phyloP scores from a whole-genome alignment of 257 asterid species.

The Primulina huaijiensis region DNA sequence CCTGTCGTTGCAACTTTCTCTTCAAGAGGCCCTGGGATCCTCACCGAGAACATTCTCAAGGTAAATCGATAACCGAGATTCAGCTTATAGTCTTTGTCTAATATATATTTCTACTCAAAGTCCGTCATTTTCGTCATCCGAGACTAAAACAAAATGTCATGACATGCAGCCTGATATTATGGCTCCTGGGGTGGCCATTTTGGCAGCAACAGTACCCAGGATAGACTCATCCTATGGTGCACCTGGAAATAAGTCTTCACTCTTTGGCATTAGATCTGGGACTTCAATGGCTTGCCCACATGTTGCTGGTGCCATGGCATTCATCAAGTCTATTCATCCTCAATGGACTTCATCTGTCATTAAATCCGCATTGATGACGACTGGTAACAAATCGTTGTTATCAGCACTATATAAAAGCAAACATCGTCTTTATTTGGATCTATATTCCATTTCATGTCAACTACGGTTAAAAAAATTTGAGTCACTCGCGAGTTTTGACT shows the following conservation, averaged over 20 bases:
- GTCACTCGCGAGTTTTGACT: too few species aligned
- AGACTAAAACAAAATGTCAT: neutral
- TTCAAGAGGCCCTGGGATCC: slow-evolving; percentile 65
- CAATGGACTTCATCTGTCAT: slow-evolving; percentile 59
- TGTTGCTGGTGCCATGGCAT: slow-evolving; percentile 66
- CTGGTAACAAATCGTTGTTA: slow-evolving; percentile 32
- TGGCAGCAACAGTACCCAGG: slow-evolving; percentile 50
- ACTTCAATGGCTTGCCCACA: slow-evolving; percentile 94
- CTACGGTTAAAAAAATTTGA: too few species aligned
- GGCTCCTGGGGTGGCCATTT: slow-evolving; percentile 76
- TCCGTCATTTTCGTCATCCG: neutral
- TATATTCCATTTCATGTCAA: too few species aligned
- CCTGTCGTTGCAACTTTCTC: slow-evolving; percentile 70
- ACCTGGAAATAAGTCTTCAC: slow-evolving; percentile 42
- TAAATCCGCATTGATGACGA: slow-evolving; percentile 75
- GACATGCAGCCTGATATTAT: slow-evolving; percentile 63
- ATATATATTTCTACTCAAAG: neutral
- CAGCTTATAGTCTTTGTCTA: neutral
- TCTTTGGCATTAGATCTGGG: slow-evolving; percentile 54
- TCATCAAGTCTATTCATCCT: slow-evolving; percentile 56
- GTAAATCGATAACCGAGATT: slow-evolving; percentile 21
- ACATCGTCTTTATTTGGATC: too few species aligned
- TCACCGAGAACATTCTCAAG: slow-evolving; percentile 69
- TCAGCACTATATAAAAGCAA: too few species aligned
- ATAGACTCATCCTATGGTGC: slow-evolving; percentile 28